These are phyloP conservation scores for Colletotrichum higginsianum DNA, from an alignment of 2,329 filamentous ascomycete species.

Conservation along the genomic window DNA sequence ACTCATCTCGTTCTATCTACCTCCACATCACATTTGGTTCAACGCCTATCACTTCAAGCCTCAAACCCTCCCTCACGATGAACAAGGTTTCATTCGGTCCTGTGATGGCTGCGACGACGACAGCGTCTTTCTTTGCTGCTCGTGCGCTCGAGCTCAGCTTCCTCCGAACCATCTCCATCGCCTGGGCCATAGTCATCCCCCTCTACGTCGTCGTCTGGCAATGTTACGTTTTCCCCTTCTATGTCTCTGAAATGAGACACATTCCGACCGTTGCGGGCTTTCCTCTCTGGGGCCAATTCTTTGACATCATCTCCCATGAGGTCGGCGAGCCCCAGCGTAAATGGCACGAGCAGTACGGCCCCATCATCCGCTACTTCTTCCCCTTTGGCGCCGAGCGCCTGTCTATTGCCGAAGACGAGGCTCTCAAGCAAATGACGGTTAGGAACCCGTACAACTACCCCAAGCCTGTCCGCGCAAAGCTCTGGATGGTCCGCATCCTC, in stretches of 20 bases:
- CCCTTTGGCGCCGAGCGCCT: slow-evolving; percentile 61
- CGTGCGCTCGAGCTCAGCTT: slow-evolving; percentile 46
- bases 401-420: slow-evolving; percentile 60
- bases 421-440: slow-evolving; percentile 60
- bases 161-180: slow-evolving; percentile 40
- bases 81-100: slow-evolving; percentile 46
- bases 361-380: slow-evolving; percentile 62
- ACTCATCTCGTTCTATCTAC: no score
- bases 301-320: slow-evolving; percentile 58
- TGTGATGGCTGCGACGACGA: slow-evolving; percentile 46
- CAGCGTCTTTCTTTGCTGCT: slow-evolving; percentile 46
- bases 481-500: slow-evolving; percentile 60
- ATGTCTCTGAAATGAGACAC: slow-evolving; percentile 58
- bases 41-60: not conserved
- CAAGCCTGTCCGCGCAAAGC: slow-evolving; percentile 54
- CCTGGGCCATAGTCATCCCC: slow-evolving; percentile 39
- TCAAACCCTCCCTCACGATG: not conserved
- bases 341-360: slow-evolving; percentile 59
- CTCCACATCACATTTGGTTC: not conserved
- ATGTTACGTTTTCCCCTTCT: slow-evolving; percentile 58
- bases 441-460: slow-evolving; percentile 59
- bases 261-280: slow-evolving; percentile 59
- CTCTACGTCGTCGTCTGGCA: slow-evolving; percentile 53
- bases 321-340: slow-evolving; percentile 58
- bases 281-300: slow-evolving; percentile 61